These are phyloP conservation scores for Claviceps quebecensis DNA, from an alignment of 2,329 filamentous ascomycete genomes.

Conservation along the genomic window DNA sequence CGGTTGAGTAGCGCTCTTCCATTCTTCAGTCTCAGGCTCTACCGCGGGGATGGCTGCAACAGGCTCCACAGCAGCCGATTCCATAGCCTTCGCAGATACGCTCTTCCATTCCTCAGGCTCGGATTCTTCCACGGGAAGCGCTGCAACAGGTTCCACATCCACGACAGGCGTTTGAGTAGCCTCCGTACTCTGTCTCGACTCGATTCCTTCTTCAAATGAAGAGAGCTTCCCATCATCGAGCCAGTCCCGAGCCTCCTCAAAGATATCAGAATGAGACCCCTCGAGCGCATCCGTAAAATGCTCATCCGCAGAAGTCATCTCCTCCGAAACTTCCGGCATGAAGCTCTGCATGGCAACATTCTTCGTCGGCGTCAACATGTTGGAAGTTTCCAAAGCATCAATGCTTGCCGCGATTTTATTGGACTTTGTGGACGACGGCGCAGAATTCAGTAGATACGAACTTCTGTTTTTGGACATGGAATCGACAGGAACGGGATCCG, in stretches of 20 bases:
- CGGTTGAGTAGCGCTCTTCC: slow-evolving; percentile 5
- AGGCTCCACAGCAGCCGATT: slow-evolving; percentile 1
- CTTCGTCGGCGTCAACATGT: slow-evolving; percentile 14
- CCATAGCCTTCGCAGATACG: slow-evolving; percentile 8
- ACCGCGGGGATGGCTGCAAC: slow-evolving; percentile 2
- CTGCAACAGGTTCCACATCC: not conserved
- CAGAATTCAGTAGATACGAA: slow-evolving; percentile 27
- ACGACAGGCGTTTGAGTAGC: slow-evolving; percentile 4
- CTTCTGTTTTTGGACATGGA: slow-evolving; percentile 28
- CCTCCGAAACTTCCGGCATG: slow-evolving; percentile 14
- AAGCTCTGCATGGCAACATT: slow-evolving; percentile 6
- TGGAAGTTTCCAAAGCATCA: slow-evolving; percentile 10
- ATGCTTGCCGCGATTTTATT: slow-evolving; percentile 13
- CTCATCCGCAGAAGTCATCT: slow-evolving; percentile 21
- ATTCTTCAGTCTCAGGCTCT: slow-evolving; percentile 7
- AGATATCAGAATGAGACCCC: slow-evolving; percentile 11
- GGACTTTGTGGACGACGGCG: slow-evolving; percentile 20
- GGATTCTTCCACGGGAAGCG: slow-evolving; percentile 4
- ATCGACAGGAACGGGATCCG: slow-evolving; percentile 26
- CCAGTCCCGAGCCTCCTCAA: slow-evolving; percentile 9
- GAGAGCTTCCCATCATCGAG: slow-evolving; percentile 3
- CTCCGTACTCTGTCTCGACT: slow-evolving; percentile 3
- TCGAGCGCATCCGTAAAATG: slow-evolving; percentile 23
- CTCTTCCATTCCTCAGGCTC: slow-evolving; percentile 7
- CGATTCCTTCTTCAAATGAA: not conserved